Evolutionary conservation across 441 rosid species (phyloP).

Genomic region (Gossypium schwendimanii): DNA sequence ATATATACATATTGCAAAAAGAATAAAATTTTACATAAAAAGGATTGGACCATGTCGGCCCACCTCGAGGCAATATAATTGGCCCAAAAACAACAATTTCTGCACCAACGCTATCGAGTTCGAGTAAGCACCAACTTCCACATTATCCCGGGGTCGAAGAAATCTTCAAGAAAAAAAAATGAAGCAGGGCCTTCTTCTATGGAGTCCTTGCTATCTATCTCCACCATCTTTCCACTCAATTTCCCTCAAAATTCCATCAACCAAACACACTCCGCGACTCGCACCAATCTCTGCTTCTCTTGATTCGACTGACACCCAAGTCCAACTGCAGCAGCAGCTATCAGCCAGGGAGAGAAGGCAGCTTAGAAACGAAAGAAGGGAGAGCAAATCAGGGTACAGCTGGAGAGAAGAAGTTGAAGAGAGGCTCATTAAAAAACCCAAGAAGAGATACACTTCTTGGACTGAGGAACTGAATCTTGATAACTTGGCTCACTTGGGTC

Average conservation of each 20-base stretch:
- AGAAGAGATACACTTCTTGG: slow-evolving; percentile 47
- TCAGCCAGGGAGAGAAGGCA: slow-evolving; percentile 77
- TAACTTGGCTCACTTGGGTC: slow-evolving; percentile 53
- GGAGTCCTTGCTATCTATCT: slow-evolving; percentile 41
- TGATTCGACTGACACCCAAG: slow-evolving; percentile 23
- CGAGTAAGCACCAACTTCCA: background rate
- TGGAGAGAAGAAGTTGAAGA: slow-evolving; percentile 86
- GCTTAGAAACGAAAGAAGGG: slow-evolving; percentile 66
- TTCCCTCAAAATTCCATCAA: slow-evolving; percentile 15
- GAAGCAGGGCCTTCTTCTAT: slow-evolving; percentile 53
- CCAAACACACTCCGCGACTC: slow-evolving; percentile 7
- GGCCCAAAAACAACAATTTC: background rate
- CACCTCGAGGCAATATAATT: background rate
- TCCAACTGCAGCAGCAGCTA: slow-evolving; percentile 31
- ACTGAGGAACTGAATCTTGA: slow-evolving; percentile 66
- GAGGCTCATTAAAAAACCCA: slow-evolving; percentile 60
- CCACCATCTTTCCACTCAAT: slow-evolving; percentile 17
- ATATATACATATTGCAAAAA: too few relatives aligned
- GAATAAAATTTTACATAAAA: background rate
- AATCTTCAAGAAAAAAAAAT: slow-evolving; percentile 13
- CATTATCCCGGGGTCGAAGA: background rate
- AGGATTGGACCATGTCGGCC: background rate
- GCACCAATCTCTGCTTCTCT: slow-evolving; percentile 36
- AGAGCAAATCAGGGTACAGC: slow-evolving; percentile 44
- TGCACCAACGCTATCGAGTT: background rate